Evolutionary conservation across 2,329 filamentous ascomycete genomes (phyloP), one percentile per base, ranked within the genome.

Genomic region (Stagonosporopsis chrysanthemi): DNA sequence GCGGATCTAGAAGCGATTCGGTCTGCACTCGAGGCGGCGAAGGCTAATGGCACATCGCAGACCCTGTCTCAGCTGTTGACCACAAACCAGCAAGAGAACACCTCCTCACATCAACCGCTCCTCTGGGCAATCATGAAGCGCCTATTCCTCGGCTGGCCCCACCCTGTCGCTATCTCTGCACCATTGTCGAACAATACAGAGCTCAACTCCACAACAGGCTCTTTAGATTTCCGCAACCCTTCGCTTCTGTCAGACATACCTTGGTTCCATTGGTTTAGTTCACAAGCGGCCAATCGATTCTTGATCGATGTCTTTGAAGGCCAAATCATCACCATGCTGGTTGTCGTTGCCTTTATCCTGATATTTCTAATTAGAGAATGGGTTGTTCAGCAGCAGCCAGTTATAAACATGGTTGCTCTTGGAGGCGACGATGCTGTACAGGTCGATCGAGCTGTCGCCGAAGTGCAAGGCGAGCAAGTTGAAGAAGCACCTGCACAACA

Each of bases 311-410:
- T 94, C 0, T 80, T 97, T 3, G 95, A 99, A 78, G 95, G 95
- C 4, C 93, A 97, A 72, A 86, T 98, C 44, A 97, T 99, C 65
- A 99, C 94, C 0, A 80, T 97, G 6, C 80, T 96, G 11, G 91
- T 98, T 47, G 94, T 99, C 7, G 84, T 97, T 41, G 92, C 90
- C 56, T 99, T 98, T 76, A 97, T 99, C 57, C 80, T 99, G n/a
- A 88, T 99, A 39, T 99, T 99, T 66, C 79, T 99, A 4, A 97
- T 99, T 43, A 83, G 96, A 43, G 95, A 99, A 78, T 99, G 97
- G 84, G 95, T 99, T 47, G 92, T 99, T 9, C 95, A 99, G 74
- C 95, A 99, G 74, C 95, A 99, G 72, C 95, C 94, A 5, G 89
- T 93, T 63, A 89, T 95, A 65, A 96, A 96, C 68, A 88, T 95